Evolutionary conservation across 2,329 filamentous ascomycete species (phyloP).

Genomic region (Cladosporium sp.): DNA sequence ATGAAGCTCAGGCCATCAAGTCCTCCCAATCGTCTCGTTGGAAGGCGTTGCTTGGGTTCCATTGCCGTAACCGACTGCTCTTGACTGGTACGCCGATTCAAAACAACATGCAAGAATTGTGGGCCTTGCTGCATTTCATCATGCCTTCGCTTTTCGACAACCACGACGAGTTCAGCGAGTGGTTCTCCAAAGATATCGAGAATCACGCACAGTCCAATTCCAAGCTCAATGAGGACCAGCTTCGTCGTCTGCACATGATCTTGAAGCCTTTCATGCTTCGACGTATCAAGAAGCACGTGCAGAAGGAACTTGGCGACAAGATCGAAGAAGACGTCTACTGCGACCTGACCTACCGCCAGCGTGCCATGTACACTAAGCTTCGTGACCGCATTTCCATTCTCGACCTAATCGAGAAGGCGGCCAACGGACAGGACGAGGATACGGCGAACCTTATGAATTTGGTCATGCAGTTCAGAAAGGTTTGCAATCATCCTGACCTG

Average conservation of each 20-base stretch:
- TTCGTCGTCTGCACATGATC: conserved; percentile 97
- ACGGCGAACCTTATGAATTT: conserved; percentile 97
- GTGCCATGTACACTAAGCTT: conserved; percentile 86
- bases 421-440: conserved; percentile 88
- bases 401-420: conserved; percentile 96
- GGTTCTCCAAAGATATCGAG: conserved; percentile 95
- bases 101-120: conserved; percentile 99
- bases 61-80: conserved; percentile 89
- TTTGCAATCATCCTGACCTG: conserved; percentile 96
- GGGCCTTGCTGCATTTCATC: conserved; percentile 97
- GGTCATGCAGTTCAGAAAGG: conserved; percentile 99
- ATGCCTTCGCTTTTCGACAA: conserved; percentile 99
- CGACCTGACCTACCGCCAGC: conserved; percentile 91
- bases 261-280: conserved; percentile 99
- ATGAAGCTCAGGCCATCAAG: conserved; percentile 98
- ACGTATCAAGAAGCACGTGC: conserved; percentile 99
- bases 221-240: conserved; percentile 98
- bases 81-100: conserved; percentile 97
- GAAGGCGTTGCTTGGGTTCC: conserved; percentile 92
- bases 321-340: conserved; percentile 96
- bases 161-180: conserved; percentile 88
- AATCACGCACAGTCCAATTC: conserved; percentile 98
- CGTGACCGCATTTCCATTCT: conserved; percentile 98
- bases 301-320: conserved; percentile 98
- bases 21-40: conserved; percentile 93